A percentile compares a stretch with the other conserved stretches of the same genome.
phyloP scores from a whole-genome alignment of 2,329 filamentous ascomycete genomes.

The Cercospora sp. region DNA sequence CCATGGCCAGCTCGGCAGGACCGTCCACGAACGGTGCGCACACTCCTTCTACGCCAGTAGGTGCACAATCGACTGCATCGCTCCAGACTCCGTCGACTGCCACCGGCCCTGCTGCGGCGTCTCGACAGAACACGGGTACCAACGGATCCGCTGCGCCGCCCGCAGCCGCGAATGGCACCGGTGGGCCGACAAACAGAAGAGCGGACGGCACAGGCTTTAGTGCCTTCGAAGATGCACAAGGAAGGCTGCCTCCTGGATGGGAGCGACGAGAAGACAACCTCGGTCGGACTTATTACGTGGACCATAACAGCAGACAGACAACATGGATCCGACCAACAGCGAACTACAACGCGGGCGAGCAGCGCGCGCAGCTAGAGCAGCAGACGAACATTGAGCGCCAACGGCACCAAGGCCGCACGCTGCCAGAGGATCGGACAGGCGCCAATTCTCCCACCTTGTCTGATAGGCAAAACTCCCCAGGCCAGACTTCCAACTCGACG shows the following conservation, averaged over 20 bases:
- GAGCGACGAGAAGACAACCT: slow-evolving; percentile 93
- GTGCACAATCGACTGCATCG: slow-evolving; percentile 41
- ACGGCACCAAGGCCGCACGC: slow-evolving; percentile 89
- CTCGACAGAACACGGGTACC: slow-evolving; percentile 30
- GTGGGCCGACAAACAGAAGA: slow-evolving; percentile 40
- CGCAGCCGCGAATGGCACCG: slow-evolving; percentile 14
- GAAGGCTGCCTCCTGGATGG: slow-evolving; percentile 88
- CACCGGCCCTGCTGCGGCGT: slow-evolving; percentile 28
- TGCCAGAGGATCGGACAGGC: slow-evolving; percentile 93
- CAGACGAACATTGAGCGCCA: slow-evolving; percentile 91
- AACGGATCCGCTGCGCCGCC: slow-evolving; percentile 3
- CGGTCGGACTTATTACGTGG: slow-evolving; percentile 95
- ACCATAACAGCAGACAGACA: slow-evolving; percentile 94
- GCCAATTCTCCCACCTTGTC: slow-evolving; percentile 81
- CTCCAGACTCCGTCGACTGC: slow-evolving; percentile 33
- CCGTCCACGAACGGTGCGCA: slow-evolving; percentile 42
- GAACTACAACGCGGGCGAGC: slow-evolving; percentile 72
- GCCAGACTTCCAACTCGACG: slow-evolving; percentile 37
- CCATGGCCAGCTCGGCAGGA: slow-evolving; percentile 42
- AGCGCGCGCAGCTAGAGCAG: slow-evolving; percentile 78
- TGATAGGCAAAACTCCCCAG: slow-evolving; percentile 39
- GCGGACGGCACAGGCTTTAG: slow-evolving; percentile 61
- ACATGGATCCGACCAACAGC: slow-evolving; percentile 92
- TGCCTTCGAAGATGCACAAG: slow-evolving; percentile 95
- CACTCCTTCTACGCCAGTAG: slow-evolving; percentile 43